Conservation (phyloP, 75 land plant genomes). For the Cupressus sempervirens region DNA sequence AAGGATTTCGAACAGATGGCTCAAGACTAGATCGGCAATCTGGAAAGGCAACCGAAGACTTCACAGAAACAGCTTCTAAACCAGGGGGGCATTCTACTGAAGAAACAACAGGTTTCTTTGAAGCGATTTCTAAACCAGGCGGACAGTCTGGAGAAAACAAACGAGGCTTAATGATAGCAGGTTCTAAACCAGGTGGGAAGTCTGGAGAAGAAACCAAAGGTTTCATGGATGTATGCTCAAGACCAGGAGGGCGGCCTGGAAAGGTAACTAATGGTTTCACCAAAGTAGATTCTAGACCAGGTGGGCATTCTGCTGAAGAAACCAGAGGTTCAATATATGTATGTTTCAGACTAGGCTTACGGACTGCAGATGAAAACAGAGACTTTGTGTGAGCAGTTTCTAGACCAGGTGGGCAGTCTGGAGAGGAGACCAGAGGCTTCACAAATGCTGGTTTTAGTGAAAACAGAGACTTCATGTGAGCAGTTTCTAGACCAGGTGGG, state of each 20-base stretch:
- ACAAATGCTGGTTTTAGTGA: neutral
- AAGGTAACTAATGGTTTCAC: neutral
- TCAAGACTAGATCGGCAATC: neutral
- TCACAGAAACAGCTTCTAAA: neutral
- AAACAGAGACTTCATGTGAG: neutral
- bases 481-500: conserved; percentile 1
- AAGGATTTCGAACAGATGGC: neutral
- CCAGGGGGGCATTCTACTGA: neutral
- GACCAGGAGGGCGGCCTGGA: neutral
- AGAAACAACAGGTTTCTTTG: neutral
- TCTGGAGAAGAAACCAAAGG: neutral
- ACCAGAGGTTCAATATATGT: neutral
- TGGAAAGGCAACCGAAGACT: neutral
- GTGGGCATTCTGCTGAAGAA: neutral
- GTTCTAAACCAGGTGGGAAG: conserved; percentile 3
- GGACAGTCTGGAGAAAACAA: neutral
- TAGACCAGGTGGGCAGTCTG: conserved; percentile 1
- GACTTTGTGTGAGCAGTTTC: neutral
- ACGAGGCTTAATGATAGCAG: neutral
- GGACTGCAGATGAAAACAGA: neutral
- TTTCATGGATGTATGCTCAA: neutral
- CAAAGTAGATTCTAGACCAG: neutral
- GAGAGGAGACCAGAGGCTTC: neutral
- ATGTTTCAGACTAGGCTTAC: neutral
- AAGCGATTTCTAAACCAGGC: neutral